Evolutionary conservation across 768 basidiomycete genomes (phyloP).

Genomic region (Mrakia gelida): DNA sequence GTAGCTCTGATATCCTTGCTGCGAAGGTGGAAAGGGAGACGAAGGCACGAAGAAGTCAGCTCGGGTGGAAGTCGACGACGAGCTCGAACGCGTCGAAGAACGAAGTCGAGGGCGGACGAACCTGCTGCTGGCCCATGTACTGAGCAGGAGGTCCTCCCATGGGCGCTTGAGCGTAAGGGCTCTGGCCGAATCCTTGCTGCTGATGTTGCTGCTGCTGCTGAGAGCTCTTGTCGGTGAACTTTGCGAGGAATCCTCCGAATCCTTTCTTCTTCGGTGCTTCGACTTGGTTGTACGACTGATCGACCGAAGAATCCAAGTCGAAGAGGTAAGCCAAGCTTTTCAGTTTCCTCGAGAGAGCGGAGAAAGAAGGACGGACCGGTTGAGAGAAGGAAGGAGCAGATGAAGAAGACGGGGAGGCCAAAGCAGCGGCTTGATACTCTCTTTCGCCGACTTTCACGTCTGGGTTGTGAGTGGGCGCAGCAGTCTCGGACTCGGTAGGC

Average conservation of each 20-base stretch:
- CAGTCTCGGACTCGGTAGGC: not conserved
- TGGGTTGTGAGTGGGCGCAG: not conserved
- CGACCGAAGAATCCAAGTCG: not conserved
- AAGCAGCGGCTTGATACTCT: not conserved
- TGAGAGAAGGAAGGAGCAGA: not conserved
- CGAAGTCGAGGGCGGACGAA: not conserved
- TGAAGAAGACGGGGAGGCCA: not conserved
- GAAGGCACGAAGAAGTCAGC: not conserved
- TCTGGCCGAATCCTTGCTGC: not conserved
- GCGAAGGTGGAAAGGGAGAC: not conserved
- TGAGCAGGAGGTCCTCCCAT: not conserved
- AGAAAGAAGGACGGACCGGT: not conserved
- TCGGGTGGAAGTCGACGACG: not conserved
- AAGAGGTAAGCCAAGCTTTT: not conserved
- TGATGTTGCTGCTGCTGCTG: not conserved
- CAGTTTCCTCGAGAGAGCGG: not conserved
- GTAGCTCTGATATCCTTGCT: not conserved
- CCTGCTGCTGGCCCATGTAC: slow-evolving; percentile 3
- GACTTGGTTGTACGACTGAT: not conserved
- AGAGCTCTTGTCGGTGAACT: not conserved
- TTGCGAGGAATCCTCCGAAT: not conserved
- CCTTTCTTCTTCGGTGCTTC: not conserved
- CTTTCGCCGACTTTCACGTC: not conserved
- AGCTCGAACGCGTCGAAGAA: not conserved
- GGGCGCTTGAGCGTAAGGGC: not conserved